Evolutionary conservation across 345 rosid genomes (phyloP).

Genomic region (Euphorbia peplus): DNA sequence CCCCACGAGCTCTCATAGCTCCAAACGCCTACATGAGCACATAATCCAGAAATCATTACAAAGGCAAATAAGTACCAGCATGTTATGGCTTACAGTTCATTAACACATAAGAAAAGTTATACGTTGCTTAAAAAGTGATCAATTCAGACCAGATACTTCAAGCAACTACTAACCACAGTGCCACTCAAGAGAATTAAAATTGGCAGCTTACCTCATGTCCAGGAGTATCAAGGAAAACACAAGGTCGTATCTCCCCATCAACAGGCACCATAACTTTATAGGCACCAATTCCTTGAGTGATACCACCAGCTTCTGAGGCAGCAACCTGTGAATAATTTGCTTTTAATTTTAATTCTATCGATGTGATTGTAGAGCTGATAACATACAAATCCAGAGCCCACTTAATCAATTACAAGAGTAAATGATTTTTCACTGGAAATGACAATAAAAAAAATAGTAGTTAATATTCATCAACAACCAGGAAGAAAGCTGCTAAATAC

Average conservation of each 20-base stretch:
- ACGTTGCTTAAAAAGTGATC: conserved; percentile 3
- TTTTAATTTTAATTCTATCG: conserved; percentile 21
- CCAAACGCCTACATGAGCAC: conserved; percentile 80
- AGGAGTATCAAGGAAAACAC: conserved; percentile 98
- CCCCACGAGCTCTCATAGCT: conserved; percentile 99
- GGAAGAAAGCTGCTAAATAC: conserved; percentile 41
- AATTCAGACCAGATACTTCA: conserved; percentile 6
- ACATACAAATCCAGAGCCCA: conserved; percentile 8
- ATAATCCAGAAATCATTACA: conserved; percentile 32
- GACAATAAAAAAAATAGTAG: background rate
- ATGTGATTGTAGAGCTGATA: conserved; percentile 10
- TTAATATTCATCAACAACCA: conserved; percentile 1
- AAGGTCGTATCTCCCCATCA: conserved; percentile 72
- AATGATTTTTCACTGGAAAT: background rate
- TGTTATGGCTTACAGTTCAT: conserved; percentile 15
- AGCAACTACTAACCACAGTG: no score
- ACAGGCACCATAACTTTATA: conserved; percentile 74
- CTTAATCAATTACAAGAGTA: conserved; percentile 6
- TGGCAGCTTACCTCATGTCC: conserved; percentile 80
- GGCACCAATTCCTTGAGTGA: conserved; percentile 98
- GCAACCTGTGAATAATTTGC: conserved; percentile 64
- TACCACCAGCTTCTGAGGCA: conserved; percentile 96
- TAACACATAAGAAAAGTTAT: conserved; percentile 2
- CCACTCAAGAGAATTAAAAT: conserved; percentile 5
- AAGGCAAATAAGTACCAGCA: conserved; percentile 17